Percentiles rank a stretch among this genome's conserved stretches.
Conservation (phyloP, 129 eudicot genomes). For the Lactuca saligna region DNA sequence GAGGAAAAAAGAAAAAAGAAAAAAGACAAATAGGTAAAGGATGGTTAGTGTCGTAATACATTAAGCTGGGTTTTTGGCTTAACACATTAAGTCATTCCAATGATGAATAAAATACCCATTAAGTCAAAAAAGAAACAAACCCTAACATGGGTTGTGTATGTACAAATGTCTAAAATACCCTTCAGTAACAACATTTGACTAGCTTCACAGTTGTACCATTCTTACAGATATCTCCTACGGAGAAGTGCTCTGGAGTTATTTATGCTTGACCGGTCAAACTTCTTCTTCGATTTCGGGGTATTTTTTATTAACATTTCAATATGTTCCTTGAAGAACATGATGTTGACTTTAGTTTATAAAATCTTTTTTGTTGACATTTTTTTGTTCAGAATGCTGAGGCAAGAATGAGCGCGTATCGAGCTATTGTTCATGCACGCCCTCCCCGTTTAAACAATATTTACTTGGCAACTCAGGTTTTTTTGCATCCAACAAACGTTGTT, state of each 20-base stretch:
- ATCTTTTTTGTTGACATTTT: slow-evolving; percentile 13
- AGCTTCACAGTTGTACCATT: slow-evolving; percentile 24
- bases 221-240: slow-evolving; percentile 81
- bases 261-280: slow-evolving; percentile 92
- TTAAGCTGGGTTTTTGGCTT: background rate
- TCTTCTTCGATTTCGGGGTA: slow-evolving; percentile 95
- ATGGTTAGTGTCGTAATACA: background rate
- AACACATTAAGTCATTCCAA: background rate
- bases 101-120: too few species aligned
- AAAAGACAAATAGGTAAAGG: background rate
- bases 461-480: slow-evolving; percentile 77
- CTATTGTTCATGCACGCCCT: slow-evolving; percentile 87
- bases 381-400: slow-evolving; percentile 66
- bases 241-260: slow-evolving; percentile 92
- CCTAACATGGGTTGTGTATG: background rate
- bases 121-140: too few species aligned
- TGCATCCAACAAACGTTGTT: background rate
- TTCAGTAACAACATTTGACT: slow-evolving; percentile 15
- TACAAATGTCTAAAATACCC: background rate
- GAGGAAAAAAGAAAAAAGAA: too few species aligned
- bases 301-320: slow-evolving; percentile 12
- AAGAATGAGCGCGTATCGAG: slow-evolving; percentile 76
- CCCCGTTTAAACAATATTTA: slow-evolving; percentile 82
- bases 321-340: slow-evolving; percentile 6
- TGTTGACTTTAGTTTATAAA: slow-evolving; percentile 24